phyloP scores from a whole-genome alignment of 202 grass and related monocot genomes.

The Panicum hallii region DNA sequence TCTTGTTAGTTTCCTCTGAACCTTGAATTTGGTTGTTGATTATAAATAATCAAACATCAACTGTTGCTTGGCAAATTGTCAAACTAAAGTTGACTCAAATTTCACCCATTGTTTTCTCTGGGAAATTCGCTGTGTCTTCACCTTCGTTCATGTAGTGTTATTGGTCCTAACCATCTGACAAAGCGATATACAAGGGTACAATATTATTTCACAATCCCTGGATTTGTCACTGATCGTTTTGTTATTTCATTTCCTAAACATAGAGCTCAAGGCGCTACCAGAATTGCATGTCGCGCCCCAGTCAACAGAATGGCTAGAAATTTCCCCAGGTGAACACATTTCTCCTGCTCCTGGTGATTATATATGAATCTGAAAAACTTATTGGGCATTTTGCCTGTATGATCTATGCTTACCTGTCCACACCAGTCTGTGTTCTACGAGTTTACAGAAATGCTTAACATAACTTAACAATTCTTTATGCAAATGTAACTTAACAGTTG shows the following conservation, averaged over 20 bases:
- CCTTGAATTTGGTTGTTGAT: background rate
- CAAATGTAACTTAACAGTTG: background rate
- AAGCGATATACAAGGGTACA: background rate
- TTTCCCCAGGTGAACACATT: conserved; percentile 46
- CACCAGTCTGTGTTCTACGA: background rate
- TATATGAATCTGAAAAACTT: background rate
- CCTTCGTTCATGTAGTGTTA: background rate
- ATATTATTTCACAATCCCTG: background rate
- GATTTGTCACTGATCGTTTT: background rate
- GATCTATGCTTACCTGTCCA: background rate
- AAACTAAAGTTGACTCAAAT: background rate
- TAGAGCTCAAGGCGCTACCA: conserved; percentile 55
- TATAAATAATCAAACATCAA: background rate
- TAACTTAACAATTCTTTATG: background rate
- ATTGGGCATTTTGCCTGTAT: background rate
- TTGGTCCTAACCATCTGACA: background rate
- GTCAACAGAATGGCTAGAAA: conserved; percentile 23
- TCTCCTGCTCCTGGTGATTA: background rate
- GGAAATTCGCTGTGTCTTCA: background rate
- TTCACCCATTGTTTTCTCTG: background rate
- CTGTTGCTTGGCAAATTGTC: background rate
- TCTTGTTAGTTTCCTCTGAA: background rate
- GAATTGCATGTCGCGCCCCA: conserved; percentile 49
- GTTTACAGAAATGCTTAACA: background rate
- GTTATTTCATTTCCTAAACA: background rate